Percentiles rank a stretch among this genome's conserved stretches.
Evolutionary conservation across 2,329 filamentous ascomycete species (phyloP).

Genomic region (Ascosphaera acerosa): DNA sequence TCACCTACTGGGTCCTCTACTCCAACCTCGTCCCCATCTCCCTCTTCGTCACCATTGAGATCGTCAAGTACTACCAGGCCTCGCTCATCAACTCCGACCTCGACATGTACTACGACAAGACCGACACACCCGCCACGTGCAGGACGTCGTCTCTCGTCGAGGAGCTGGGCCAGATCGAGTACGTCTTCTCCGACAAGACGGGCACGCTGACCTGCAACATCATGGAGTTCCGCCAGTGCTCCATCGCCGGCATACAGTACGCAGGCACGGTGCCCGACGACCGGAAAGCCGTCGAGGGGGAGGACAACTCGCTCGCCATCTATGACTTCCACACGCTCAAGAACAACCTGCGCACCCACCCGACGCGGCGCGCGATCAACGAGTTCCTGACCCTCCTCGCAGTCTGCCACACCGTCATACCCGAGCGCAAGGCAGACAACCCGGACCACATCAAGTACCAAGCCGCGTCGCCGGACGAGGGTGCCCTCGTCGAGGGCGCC

Average conservation of each 20-base stretch:
- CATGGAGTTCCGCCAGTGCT: slow-evolving; percentile 96
- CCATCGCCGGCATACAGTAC: slow-evolving; percentile 84
- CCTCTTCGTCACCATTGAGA: slow-evolving; percentile 87
- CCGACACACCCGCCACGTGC: slow-evolving; percentile 84
- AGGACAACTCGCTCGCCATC: slow-evolving; percentile 44
- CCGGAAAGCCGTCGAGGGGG: slow-evolving; percentile 50
- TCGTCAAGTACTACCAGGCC: slow-evolving; percentile 97
- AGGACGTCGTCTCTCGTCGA: slow-evolving; percentile 90
- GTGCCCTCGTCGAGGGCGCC: slow-evolving; percentile 84
- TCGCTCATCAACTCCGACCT: slow-evolving; percentile 93
- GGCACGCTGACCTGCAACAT: slow-evolving; percentile 92
- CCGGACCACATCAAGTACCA: slow-evolving; percentile 80
- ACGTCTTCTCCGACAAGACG: slow-evolving; percentile 96
- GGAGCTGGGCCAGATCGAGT: slow-evolving; percentile 93
- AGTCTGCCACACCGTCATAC: slow-evolving; percentile 93
- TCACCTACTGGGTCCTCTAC: slow-evolving; percentile 97
- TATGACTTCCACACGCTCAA: slow-evolving; percentile 58
- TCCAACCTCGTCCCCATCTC: slow-evolving; percentile 93
- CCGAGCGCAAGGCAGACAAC: slow-evolving; percentile 57
- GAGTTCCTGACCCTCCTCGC: slow-evolving; percentile 72
- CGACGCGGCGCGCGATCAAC: slow-evolving; percentile 36
- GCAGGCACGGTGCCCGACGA: slow-evolving; percentile 83
- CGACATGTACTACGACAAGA: slow-evolving; percentile 93
- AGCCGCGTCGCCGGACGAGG: slow-evolving; percentile 89
- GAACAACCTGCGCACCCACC: slow-evolving; percentile 40